Percentiles rank a stretch among this genome's conserved stretches.
Conservation (phyloP, 331 rosid species). For the Quercus phellos region DNA sequence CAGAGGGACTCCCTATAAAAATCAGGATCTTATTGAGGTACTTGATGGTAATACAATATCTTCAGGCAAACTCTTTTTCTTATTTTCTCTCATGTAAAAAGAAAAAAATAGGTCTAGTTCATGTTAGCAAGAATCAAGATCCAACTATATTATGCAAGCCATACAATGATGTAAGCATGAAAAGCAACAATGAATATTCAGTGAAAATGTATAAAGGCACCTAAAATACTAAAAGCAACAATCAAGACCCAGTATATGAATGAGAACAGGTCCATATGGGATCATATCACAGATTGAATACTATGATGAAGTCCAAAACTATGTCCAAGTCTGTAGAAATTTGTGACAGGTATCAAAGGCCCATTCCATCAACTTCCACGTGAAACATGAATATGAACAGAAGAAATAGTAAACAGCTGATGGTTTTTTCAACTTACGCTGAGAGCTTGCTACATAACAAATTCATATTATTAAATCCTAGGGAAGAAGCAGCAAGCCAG, state of each 20-base stretch:
- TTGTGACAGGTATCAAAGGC: not conserved
- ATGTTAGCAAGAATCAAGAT: not conserved
- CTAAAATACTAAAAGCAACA: not conserved
- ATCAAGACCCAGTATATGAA: not conserved
- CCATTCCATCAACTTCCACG: not conserved
- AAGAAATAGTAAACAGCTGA: not conserved
- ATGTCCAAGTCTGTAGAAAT: not conserved
- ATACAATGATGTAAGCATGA: no score
- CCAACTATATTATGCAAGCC: not conserved
- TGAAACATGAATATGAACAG: not conserved
- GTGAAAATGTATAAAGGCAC: not conserved
- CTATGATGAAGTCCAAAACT: not conserved
- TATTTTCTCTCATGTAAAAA: not conserved
- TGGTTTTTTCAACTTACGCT: not conserved
- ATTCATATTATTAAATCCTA: not conserved
- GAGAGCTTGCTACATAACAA: not conserved
- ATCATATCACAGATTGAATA: not conserved
- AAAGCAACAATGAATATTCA: not conserved
- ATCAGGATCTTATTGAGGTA: conserved; percentile 7
- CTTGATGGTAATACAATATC: not conserved
- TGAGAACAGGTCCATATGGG: not conserved
- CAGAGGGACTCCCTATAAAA: conserved; percentile 86
- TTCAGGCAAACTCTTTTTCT: not conserved
- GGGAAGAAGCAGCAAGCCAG: not conserved
- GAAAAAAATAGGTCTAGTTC: not conserved